Conservation (phyloP, 2,329 filamentous ascomycete species). For the Sporothrix sp. region DNA sequence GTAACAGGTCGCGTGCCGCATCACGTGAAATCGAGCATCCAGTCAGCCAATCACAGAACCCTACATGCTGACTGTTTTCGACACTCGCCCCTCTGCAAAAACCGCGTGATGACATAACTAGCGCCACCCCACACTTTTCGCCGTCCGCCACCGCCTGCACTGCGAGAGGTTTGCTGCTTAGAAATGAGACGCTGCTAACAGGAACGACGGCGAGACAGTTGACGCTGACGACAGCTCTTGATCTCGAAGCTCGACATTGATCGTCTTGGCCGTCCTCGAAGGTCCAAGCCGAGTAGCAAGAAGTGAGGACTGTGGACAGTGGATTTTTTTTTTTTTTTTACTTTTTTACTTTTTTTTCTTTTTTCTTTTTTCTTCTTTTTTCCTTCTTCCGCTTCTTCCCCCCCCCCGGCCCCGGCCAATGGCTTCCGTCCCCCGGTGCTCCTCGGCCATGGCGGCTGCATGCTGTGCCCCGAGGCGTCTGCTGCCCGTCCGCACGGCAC, state of each 20-base stretch:
- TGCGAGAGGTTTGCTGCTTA: too few species aligned
- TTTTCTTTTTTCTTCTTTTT: too few species aligned
- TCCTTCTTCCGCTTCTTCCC: not conserved
- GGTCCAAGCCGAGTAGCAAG: too few species aligned
- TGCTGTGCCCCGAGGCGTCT: not conserved
- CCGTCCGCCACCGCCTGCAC: too few species aligned
- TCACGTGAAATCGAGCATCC: not conserved
- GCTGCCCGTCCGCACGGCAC: not conserved
- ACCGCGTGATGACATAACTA: not conserved
- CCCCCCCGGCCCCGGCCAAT: not conserved
- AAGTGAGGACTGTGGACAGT: too few species aligned
- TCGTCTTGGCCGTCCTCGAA: too few species aligned
- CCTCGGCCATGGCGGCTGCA: not conserved
- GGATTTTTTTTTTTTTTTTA: too few species aligned
- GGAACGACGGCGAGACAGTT: not conserved
- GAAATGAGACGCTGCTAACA: conserved; percentile 8
- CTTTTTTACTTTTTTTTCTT: too few species aligned
- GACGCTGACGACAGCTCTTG: not conserved
- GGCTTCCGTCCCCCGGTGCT: not conserved
- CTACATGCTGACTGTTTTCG: too few species aligned
- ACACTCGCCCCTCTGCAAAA: too few species aligned
- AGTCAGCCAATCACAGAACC: not conserved
- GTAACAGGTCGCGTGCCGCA: not conserved
- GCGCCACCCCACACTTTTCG: too few species aligned
- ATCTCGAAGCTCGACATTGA: too few species aligned